Evolutionary conservation across 1,284 basidiomycete genomes (phyloP).

Genomic region (Fomitiporia mediterranea): DNA sequence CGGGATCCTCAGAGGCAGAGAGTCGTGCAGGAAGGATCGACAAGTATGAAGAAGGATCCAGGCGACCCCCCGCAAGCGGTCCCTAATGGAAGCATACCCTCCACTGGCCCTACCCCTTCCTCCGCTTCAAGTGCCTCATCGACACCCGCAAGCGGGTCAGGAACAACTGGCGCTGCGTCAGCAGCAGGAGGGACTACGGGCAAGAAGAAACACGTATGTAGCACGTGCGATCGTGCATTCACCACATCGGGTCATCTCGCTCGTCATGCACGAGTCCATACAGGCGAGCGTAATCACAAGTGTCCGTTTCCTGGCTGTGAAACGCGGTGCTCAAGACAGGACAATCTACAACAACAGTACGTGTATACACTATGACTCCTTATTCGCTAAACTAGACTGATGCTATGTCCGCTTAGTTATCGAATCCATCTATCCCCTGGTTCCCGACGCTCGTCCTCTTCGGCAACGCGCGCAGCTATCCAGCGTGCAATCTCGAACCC

Average conservation of each 20-base stretch:
- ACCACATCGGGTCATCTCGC: constrained; percentile 83
- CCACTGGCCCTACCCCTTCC: neutral
- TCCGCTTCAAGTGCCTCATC: neutral
- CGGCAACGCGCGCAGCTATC: constrained; percentile 20
- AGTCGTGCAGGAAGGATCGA: neutral
- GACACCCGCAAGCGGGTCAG: neutral
- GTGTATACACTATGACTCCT: constrained; percentile 31
- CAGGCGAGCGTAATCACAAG: constrained; percentile 76
- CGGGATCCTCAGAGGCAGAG: neutral
- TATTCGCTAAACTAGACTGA: constrained; percentile 11
- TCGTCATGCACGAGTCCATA: constrained; percentile 76
- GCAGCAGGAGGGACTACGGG: neutral
- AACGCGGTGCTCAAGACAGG: constrained; percentile 73
- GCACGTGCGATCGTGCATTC: constrained; percentile 66
- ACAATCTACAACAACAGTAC: constrained; percentile 81
- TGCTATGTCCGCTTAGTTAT: constrained; percentile 27
- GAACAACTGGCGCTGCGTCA: neutral
- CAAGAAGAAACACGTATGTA: constrained; percentile 50
- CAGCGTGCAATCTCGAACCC: constrained; percentile 7
- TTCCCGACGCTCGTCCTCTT: constrained; percentile 18
- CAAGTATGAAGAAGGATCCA: neutral
- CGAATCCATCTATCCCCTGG: constrained; percentile 22
- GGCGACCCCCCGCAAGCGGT: neutral
- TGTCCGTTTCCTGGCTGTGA: constrained; percentile 82
- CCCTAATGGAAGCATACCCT: neutral